Percentiles rank a stretch among this genome's conserved stretches.
Evolutionary conservation across 352 stramenopile species (phyloP).

Genomic region (Globisporangium cystogenes): DNA sequence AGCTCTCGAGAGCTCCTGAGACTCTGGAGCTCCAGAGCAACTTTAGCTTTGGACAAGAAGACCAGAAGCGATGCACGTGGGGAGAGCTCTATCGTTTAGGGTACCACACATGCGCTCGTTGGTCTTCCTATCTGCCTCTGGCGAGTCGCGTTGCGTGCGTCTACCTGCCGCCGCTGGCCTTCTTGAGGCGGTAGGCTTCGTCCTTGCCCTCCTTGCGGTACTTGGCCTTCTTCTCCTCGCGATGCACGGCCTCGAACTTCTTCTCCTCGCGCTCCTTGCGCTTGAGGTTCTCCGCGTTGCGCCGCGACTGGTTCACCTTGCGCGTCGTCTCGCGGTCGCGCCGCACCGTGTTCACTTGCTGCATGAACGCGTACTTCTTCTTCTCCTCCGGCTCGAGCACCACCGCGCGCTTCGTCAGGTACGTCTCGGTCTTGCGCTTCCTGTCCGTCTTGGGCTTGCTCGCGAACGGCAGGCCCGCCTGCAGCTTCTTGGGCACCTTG

Average conservation of each 20-base stretch:
- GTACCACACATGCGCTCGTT: no score
- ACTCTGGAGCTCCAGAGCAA: no score
- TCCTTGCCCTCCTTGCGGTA: conserved; percentile 82
- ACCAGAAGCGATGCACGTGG: no score
- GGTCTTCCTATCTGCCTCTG: no score
- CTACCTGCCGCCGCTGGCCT: conserved; percentile 22
- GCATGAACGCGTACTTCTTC: conserved; percentile 96
- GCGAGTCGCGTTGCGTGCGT: no score
- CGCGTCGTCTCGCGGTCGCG: conserved; percentile 95
- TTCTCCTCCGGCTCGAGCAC: conserved; percentile 96
- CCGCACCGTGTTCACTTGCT: conserved; percentile 96
- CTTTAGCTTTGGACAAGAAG: no score
- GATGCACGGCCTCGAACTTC: conserved; percentile 79
- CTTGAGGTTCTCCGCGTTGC: conserved; percentile 88
- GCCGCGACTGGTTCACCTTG: conserved; percentile 88
- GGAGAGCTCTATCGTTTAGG: background rate
- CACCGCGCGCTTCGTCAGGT: conserved; percentile 88
- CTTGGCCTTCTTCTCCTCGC: conserved; percentile 85
- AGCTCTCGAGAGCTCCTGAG: no score
- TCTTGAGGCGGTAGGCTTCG: conserved; percentile 43
- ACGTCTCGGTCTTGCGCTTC: conserved; percentile 75
- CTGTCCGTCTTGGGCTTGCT: conserved; percentile 96
- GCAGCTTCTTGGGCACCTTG: conserved; percentile 97
- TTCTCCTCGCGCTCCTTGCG: conserved; percentile 90
- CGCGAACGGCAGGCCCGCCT: conserved; percentile 94